A percentile compares a stretch with the other conserved stretches of the same genome.
phyloP scores from a whole-genome alignment of 139 green algal genomes.

The Edaphochlamys debaryana region DNA sequence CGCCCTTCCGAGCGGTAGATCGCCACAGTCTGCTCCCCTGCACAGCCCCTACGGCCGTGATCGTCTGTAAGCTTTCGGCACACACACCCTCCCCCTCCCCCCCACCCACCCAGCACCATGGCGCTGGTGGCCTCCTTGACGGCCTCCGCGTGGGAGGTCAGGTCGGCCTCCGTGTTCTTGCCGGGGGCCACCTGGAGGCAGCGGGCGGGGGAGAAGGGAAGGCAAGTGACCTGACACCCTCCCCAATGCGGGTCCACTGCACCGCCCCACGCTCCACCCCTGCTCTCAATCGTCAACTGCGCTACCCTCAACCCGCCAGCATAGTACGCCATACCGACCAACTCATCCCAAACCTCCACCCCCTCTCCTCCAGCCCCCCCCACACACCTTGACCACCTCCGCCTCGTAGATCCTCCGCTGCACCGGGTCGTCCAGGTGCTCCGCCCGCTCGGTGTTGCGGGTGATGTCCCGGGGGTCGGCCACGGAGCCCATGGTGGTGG shows the following conservation, averaged over 20 bases:
- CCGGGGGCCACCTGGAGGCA: background rate
- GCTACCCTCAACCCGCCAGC: too few species aligned
- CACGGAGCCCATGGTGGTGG: background rate
- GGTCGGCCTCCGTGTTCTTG: background rate
- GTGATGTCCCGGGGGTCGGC: slow-evolving; percentile 38
- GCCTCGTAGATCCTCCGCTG: slow-evolving; percentile 55
- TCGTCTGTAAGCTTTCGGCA: background rate
- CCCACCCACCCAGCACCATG: slow-evolving; percentile 44
- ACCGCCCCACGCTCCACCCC: too few species aligned
- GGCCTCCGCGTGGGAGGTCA: background rate
- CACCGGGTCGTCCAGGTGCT: slow-evolving; percentile 44
- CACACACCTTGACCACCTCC: slow-evolving; percentile 40
- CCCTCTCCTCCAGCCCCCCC: too few species aligned
- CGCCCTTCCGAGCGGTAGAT: too few species aligned
- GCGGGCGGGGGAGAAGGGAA: background rate
- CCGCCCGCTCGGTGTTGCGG: slow-evolving; percentile 58
- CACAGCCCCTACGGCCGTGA: too few species aligned
- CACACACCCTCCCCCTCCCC: background rate
- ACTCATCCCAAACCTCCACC: too few species aligned
- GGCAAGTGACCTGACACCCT: too few species aligned
- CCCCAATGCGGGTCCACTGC: too few species aligned
- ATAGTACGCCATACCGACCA: too few species aligned
- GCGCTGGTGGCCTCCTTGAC: slow-evolving; percentile 23
- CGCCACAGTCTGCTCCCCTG: too few species aligned
- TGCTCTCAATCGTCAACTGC: too few species aligned